Conservation (phyloP, 495 filamentous ascomycete species). For the Physcia stellaris region DNA sequence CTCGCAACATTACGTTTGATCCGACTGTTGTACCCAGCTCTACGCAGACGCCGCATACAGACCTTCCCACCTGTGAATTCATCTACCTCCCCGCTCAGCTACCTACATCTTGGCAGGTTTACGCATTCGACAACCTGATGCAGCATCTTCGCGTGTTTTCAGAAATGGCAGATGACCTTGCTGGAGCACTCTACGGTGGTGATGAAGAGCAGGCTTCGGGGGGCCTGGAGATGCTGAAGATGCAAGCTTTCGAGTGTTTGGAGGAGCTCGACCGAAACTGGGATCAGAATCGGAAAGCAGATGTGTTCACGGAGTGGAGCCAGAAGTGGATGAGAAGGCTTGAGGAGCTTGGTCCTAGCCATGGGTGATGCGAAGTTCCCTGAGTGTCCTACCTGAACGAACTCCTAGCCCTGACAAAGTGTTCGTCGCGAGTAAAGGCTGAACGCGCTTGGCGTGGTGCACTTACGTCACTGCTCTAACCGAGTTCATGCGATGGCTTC, state of each 20-base stretch:
- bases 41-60: slow-evolving; percentile 13
- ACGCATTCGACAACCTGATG: too few species aligned
- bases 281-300: slow-evolving; percentile 16
- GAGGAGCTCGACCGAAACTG: slow-evolving; percentile 13
- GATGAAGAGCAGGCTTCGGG: slow-evolving; percentile 18
- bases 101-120: too few species aligned
- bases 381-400: too few species aligned
- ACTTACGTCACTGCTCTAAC: too few species aligned
- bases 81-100: slow-evolving; percentile 4
- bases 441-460: too few species aligned
- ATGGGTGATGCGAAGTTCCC: too few species aligned
- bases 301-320: slow-evolving; percentile 35
- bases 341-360: slow-evolving; percentile 6
- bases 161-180: slow-evolving; percentile 33
- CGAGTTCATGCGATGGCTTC: too few species aligned
- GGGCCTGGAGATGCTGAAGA: slow-evolving; percentile 13
- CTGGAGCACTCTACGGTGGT: slow-evolving; percentile 34
- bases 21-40: slow-evolving; percentile 12
- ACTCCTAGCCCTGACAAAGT: too few species aligned
- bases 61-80: slow-evolving; percentile 9
- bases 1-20: slow-evolving; percentile 2
- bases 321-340: slow-evolving; percentile 27
- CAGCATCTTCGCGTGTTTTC: slow-evolving; percentile 24
- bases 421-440: too few species aligned
- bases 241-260: slow-evolving; percentile 18